Conservation (phyloP, 179 eudicot genomes). For the Silene coronaria region DNA sequence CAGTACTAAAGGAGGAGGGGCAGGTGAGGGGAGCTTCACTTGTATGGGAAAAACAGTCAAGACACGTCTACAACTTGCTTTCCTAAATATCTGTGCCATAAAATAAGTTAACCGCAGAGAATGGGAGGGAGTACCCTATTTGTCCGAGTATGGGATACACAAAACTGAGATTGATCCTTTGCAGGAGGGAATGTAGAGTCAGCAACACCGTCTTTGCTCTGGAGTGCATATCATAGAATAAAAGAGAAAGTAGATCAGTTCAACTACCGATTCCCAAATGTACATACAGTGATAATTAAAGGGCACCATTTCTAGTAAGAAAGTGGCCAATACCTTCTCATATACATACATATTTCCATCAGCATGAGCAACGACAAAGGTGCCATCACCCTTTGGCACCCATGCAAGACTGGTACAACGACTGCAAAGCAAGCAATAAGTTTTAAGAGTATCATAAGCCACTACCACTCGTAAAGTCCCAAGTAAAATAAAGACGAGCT, state of each 20-base stretch:
- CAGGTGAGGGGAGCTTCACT: not conserved
- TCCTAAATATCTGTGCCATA: not conserved
- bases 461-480: not conserved
- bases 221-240: slow-evolving; percentile 11
- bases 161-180: slow-evolving; percentile 81
- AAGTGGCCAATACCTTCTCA: slow-evolving; percentile 71
- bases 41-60: not conserved
- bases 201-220: slow-evolving; percentile 78
- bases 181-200: slow-evolving; percentile 76
- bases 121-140: slow-evolving; percentile 52
- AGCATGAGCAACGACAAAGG: slow-evolving; percentile 82
- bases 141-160: slow-evolving; percentile 72
- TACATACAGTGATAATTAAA: not conserved
- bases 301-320: slow-evolving; percentile 10
- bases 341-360: slow-evolving; percentile 91
- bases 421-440: slow-evolving; percentile 41
- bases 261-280: slow-evolving; percentile 10
- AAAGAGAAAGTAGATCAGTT: slow-evolving; percentile 8
- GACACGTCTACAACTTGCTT: not conserved
- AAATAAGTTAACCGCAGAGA: not conserved
- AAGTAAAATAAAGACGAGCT: not conserved
- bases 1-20: too few relatives aligned
- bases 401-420: slow-evolving; percentile 82
- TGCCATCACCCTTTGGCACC: slow-evolving; percentile 83
- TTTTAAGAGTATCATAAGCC: not conserved